A percentile compares a stretch with the other conserved stretches of the same genome.
Evolutionary conservation across 2,329 filamentous ascomycete genomes (phyloP).

Genomic region (Xylogone sp.): DNA sequence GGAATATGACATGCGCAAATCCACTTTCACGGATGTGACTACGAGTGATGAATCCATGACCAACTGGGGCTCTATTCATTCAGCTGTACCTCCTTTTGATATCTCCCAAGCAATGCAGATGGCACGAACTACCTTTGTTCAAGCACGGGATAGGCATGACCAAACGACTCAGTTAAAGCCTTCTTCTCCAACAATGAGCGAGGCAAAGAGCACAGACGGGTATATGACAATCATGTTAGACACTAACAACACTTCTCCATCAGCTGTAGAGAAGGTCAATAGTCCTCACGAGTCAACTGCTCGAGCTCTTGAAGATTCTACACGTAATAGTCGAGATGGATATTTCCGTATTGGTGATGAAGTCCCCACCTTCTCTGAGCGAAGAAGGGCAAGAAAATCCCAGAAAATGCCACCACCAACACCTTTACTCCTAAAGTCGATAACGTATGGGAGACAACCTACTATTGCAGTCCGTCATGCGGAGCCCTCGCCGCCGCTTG

Average conservation of each 20-base stretch:
- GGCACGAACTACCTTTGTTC: conserved; percentile 38
- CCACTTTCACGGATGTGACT: conserved; percentile 27
- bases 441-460: conserved; percentile 32
- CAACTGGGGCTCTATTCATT: conserved; percentile 48
- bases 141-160: conserved; percentile 12
- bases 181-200: background rate
- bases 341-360: conserved; percentile 56
- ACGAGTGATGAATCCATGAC: conserved; percentile 33
- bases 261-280: conserved; percentile 16
- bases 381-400: conserved; percentile 39
- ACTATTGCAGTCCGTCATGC: conserved; percentile 36
- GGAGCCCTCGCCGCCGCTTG: conserved; percentile 18
- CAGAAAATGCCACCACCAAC: conserved; percentile 54
- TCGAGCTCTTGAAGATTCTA: too few species aligned
- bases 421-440: conserved; percentile 46
- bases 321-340: conserved; percentile 32
- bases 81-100: conserved; percentile 41
- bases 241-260: conserved; percentile 17
- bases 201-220: conserved; percentile 27
- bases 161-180: background rate
- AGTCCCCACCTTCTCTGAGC: conserved; percentile 55
- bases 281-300: conserved; percentile 24
- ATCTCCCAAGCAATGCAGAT: conserved; percentile 38
- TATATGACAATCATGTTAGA: conserved; percentile 45
- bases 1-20: conserved; percentile 29